Evolutionary conservation across 805 yeast genomes (phyloP), one percentile per base, ranked within the genome.

Genomic region (Nakazawaea sp.): DNA sequence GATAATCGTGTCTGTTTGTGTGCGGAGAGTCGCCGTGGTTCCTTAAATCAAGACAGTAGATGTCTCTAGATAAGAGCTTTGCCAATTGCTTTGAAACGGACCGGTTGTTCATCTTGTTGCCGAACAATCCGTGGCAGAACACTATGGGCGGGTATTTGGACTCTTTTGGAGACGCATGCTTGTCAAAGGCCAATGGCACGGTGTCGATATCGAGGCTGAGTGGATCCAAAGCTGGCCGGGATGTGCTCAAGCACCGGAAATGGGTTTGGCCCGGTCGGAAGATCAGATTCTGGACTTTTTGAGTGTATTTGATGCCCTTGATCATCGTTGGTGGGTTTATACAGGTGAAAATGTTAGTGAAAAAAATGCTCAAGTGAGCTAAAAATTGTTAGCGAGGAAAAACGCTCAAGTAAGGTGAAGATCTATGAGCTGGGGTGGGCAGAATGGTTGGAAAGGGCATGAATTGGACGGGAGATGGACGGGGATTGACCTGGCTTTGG

Each of bases 11-110:
- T 21, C 81, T 61, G 0, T 56, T 51, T n/a, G 50, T 53, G 48
- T 83, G 94, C 1, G 96, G 96, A 2, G 96, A 84, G n/a, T 70
- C 77, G 2, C 98, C 98, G 54, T 89, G 96, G 58, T 92, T 89
- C 43, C 98, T 66, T 41, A 89, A 64, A 54, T 90, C 97, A 13
- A 82, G 51, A 45, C 85, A 72, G 51, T 71, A 81, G 3, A 82
- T 76, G 43, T 79, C 78, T 31, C 87, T 59, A 18, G 62, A 55
- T 41, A 81, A 51, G 10, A 51, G 45, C 16, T 56, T 56, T 12
- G 75, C 69, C 24, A 81, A 55, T 36, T 65, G 68, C 49, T 73
- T 75, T 8, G 87, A 84, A n/a, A 89, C 85, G 0, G 86, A 66
- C 41, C 96, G 62, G 50, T 85, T 86, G 56, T 88, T 90, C n/a